phyloP scores from a whole-genome alignment of 176 grass and related monocot species.

The Rhipidocladum racemiflorum region DNA sequence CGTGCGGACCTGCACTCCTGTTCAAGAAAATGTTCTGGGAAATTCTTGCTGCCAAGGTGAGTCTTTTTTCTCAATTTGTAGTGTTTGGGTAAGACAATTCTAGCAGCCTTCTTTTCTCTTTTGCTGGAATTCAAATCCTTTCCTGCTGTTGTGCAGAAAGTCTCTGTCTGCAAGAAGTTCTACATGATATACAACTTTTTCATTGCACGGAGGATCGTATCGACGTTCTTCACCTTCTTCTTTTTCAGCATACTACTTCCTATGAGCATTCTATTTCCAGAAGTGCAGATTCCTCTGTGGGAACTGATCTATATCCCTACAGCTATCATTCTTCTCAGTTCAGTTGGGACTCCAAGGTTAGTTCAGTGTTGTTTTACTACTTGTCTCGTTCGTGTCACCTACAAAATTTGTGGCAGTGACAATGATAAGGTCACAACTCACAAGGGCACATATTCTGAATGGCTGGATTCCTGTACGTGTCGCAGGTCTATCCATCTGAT shows the following conservation, averaged over 20 bases:
- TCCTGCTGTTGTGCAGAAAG: slow-evolving; percentile 24
- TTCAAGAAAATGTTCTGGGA: slow-evolving; percentile 74
- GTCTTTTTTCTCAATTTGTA: background rate
- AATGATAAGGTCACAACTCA: background rate
- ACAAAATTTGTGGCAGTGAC: background rate
- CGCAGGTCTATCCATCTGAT: slow-evolving; percentile 52
- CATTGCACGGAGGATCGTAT: slow-evolving; percentile 47
- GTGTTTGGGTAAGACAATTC: background rate
- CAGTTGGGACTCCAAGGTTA: slow-evolving; percentile 63
- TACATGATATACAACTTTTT: slow-evolving; percentile 71
- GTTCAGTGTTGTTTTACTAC: background rate
- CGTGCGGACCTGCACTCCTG: slow-evolving; percentile 72
- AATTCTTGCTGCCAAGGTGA: slow-evolving; percentile 53
- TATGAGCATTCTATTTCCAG: slow-evolving; percentile 41
- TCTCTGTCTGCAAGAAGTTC: slow-evolving; percentile 54
- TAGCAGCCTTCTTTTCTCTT: background rate
- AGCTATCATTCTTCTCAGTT: slow-evolving; percentile 43
- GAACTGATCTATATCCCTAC: slow-evolving; percentile 46
- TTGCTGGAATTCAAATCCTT: background rate
- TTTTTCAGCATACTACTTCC: slow-evolving; percentile 63
- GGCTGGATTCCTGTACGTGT: background rate
- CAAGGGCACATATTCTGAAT: background rate
- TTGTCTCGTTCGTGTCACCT: background rate
- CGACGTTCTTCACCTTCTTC: slow-evolving; percentile 57
- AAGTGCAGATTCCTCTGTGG: slow-evolving; percentile 53